phyloP scores from a whole-genome alignment of 2,329 filamentous ascomycete species.

The Aspergillus chevalieri region DNA sequence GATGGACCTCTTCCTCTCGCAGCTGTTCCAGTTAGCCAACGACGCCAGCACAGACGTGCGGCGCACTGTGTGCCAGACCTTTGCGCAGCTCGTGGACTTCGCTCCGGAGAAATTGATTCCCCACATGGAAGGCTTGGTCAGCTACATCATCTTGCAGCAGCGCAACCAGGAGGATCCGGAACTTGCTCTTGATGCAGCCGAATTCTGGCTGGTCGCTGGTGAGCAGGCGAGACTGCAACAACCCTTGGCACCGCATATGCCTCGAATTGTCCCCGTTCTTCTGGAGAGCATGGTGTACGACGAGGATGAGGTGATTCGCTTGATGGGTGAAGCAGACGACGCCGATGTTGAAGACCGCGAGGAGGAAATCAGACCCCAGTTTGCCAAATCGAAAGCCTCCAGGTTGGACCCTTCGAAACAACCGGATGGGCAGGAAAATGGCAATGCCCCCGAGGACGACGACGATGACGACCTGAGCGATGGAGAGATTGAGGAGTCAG shows the following conservation, averaged over 20 bases:
- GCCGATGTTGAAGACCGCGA: constrained; percentile 85
- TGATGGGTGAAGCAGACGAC: constrained; percentile 80
- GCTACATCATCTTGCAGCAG: constrained; percentile 90
- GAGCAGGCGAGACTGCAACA: constrained; percentile 77
- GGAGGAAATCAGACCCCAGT: constrained; percentile 87
- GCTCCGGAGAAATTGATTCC: constrained; percentile 85
- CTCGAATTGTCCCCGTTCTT: constrained; percentile 81
- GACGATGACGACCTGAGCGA: constrained; percentile 76
- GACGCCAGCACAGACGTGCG: constrained; percentile 78
- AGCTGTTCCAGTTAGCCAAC: constrained; percentile 72
- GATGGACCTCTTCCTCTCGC: constrained; percentile 73
- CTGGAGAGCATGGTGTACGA: constrained; percentile 95
- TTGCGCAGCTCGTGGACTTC: constrained; percentile 86
- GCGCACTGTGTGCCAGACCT: constrained; percentile 85
- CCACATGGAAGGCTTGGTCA: constrained; percentile 79
- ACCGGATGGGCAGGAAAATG: constrained; percentile 31
- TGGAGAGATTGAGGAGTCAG: constrained; percentile 75
- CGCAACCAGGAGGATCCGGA: constrained; percentile 75
- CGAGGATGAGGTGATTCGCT: constrained; percentile 80
- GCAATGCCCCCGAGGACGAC: constrained; percentile 45
- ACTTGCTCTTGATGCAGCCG: constrained; percentile 85
- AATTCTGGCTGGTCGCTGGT: constrained; percentile 93
- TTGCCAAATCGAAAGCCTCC: constrained; percentile 65
- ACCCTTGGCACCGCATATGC: constrained; percentile 68
- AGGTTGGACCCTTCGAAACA: constrained; percentile 51